Base-by-base conservation (phyloP, 495 filamentous ascomycete genomes). In the Corynascus novoguineensis region DNA sequence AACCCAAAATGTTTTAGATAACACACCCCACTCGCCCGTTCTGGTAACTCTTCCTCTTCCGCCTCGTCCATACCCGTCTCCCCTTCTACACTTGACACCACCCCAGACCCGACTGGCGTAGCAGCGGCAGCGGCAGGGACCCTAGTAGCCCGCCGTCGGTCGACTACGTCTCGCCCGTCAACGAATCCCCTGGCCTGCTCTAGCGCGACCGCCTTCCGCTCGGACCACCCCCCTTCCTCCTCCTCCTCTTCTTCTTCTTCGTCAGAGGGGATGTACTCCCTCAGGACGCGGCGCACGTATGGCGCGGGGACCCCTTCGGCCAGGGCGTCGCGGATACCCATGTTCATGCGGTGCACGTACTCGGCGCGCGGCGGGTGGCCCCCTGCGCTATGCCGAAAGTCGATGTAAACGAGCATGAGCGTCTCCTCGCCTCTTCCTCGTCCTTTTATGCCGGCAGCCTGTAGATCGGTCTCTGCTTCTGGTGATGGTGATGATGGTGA, bases 331-430 rank as follows among this genome's bases (percentile, higher is more conserved):
- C 62, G 12, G 6, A 74, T 67, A 1, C 71, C 73, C 27, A 37
- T 31, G 37, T 72, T 73, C 68, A 78, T 75, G 11, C 75, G 65
- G 11, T 57, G 52, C 17, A 75, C 60, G 31, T 76, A 75, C 57
- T 76, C 73, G 0, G 34, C 35, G 21, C 53, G 55, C 3, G 73
- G 68, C 27, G 1, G 35, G 5, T 57, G 62, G 11, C 25, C 34
- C 0, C 65, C 66, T 10, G 4, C 3, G 10, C 52, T 37, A 5
- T 62, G 47, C 38, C 65, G n/a, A 32, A 55, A 58, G 52, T 76
- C 70, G 48, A 77, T 60, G 47, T 77, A 77, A 21, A 65, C 68
- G 29, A 77, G 61, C 50, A 65, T 66, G 24, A 58, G 29, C 9
- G 69, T 32, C 31, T 32, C 31, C 31, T 32, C 31, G 11, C 31